Base-by-base conservation (phyloP, 495 filamentous ascomycete species). In the Cercophora scortea region DNA sequence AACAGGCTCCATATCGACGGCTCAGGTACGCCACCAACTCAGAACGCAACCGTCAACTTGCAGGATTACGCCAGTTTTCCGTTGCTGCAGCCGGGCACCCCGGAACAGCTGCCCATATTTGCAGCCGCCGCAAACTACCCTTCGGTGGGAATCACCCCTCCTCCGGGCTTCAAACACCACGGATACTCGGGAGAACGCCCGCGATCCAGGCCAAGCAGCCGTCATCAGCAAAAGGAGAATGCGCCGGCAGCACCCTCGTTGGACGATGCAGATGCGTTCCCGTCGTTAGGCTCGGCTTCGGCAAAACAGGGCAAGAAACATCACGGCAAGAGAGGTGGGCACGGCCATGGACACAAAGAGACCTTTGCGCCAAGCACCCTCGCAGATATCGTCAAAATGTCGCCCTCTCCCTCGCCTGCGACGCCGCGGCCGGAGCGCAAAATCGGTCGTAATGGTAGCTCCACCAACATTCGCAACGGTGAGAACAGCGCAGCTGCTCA, bases 241-340 rank as follows among this genome's bases (percentile, higher is more conserved):
- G 79, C 82, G 40, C 81, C 83, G 32, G 70, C 81, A 33, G 84
- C 89, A 9, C 89, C 86, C 32, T 81, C 87, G 9, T 84, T 93
- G 8, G 90, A 99, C 64, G 94, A 99, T 62, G 89, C 85, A 16
- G 94, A 97, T 62, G 93, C 94, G 6, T 99, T 99, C 64, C 94
- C 94, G 8, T 87, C 88, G 16, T 82, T 99, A n/a, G 86, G 86
- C 16, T 83, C 91, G 32, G 86, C 87, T 39, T 84, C 82, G 36
- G 77, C 81, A 16, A 92, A 91, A 61, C 79, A 81, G 47, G 82
- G 79, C 9, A 96, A 96, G 68, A 91, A 95, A 56, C 87, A 90
- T 54, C 88, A 95, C 68, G 89, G 89, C 9, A 95, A 94, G 65
- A 81, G 90, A 42, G 87, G 87, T 43, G 85, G 86, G 0, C 83